Base-by-base conservation (phyloP, 1,139 yeast genomes). In the Magnusiomyces ingens region DNA sequence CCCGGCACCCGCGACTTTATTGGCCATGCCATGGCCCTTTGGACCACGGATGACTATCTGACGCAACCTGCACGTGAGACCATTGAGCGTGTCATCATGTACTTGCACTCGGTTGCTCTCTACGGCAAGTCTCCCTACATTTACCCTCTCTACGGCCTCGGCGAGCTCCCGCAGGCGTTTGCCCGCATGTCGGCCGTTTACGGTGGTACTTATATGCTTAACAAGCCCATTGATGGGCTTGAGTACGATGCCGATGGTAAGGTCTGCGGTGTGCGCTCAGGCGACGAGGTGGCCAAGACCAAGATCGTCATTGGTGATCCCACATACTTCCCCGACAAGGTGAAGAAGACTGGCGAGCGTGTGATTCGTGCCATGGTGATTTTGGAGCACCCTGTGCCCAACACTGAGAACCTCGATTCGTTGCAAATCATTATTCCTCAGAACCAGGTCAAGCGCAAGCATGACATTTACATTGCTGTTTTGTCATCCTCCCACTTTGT, bases 191-290 rank as follows among this genome's bases (percentile, higher is more conserved):
- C 96, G 46, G 99, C 99, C 45, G 93, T 93, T 61, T 91, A 93
- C 66, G 99, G 99, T 60, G 99, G 99, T 66, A 93, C 99, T 37
- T 93, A 90, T 69, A 94, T 93, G 99, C 81, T 93, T 67, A 96
- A 90, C 69, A 91, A 96, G 49, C 96, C 97, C 52, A 84, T 94
- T 58, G 96, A 93, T 58, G 96, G 91, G 71, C 79, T 90, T 35
- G 77, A 85, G 52, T 90, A 85, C 68, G 82, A 78, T 51, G 83
- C 78, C 21, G 82, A 81, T 35, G 85, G 84, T 50, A 85, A 83
- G 67, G 90, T 90, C 62, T 77, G 78, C 41, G 97, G 97, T 53
- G 95, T 93, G 53, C 80, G 82, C 62, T 86, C 97, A 51, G 94
- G 91, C 58, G 95, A 90, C 63, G 98, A 96, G 60, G 79, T 78